Evolutionary conservation across 192 early-diverging fungal genomes (phyloP), one percentile per base, ranked within the genome.

Genomic region (Coemansia javaensis): DNA sequence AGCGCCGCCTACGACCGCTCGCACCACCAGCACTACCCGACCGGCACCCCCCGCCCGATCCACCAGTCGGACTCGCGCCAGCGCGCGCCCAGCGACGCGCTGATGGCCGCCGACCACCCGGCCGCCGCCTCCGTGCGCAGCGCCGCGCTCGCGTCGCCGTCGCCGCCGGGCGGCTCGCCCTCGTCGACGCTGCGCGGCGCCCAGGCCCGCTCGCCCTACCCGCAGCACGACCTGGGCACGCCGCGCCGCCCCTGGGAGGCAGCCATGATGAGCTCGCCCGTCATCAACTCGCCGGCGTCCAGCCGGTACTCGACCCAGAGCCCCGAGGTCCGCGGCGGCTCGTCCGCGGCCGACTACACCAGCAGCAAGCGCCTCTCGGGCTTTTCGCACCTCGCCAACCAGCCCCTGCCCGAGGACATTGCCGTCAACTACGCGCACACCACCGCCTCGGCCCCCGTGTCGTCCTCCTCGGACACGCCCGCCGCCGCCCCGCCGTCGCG

Each of bases 161-260:
- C 44, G 6, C 54, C 60, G 50, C 40, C 61, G 12, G 42, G 47
- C 15, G 43, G 47, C 14, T 72, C 68, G 20, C 61, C 68, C 0
- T 56, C 51, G 35, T 64, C 68, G 1, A 59, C 60, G 12, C 32
- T 73, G 36, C 69, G 62, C 4, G 59, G 57, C 48, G 38, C 37
- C 36, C 58, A 27, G 25, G 14, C 62, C 32, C 52, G 69, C 14
- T 73, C 69, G 44, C 69, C 69, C 4, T 61, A 60, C 33, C 47
- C 48, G 28, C 51, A 51, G 12, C 50, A 46, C 17, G 53, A 63
- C 7, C 20, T 51, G 48, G 23, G 30, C 15, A 50, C 39, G 6
- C 48, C 56, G 24, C 54, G 67, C 3, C 55, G 67, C 0, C 67
- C 67, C 1, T 71, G 67, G 67, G 67, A 71, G 11, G 27, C 55